Conservation (phyloP, 306 rosid species). For the Herpetospermum pedunculosum region DNA sequence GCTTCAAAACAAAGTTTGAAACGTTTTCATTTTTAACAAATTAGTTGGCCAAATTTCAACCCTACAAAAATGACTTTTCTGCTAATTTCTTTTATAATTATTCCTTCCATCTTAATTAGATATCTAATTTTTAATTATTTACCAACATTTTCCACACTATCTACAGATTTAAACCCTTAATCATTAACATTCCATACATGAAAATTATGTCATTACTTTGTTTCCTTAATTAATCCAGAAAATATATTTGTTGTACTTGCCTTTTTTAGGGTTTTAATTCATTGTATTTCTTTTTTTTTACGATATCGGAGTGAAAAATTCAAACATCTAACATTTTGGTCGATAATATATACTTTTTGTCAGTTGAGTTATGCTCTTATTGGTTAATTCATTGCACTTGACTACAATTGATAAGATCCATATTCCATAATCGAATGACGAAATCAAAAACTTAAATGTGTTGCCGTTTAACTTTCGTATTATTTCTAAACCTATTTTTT, state of each 20-base stretch:
- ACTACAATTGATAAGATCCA: background rate
- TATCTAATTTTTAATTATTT: background rate
- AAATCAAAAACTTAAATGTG: background rate
- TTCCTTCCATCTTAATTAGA: background rate
- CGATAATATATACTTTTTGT: too few species aligned
- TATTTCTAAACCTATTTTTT: too few species aligned
- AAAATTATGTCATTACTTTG: background rate
- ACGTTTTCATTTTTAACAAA: background rate
- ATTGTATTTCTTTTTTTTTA: too few species aligned
- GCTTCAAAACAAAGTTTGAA: background rate
- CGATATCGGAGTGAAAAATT: too few species aligned
- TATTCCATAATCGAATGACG: background rate
- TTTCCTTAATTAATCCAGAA: background rate
- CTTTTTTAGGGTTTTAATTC: background rate
- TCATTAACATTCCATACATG: background rate
- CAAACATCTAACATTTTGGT: too few species aligned
- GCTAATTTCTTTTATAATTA: background rate
- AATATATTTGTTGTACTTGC: background rate
- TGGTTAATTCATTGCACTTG: background rate
- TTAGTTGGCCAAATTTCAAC: background rate
- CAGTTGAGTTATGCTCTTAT: too few species aligned
- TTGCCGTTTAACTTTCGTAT: too few species aligned
- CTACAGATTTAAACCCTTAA: background rate
- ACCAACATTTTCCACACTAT: background rate
- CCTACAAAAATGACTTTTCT: background rate